phyloP scores from a whole-genome alignment of 306 rosid species.

The Corylus heterophylla region DNA sequence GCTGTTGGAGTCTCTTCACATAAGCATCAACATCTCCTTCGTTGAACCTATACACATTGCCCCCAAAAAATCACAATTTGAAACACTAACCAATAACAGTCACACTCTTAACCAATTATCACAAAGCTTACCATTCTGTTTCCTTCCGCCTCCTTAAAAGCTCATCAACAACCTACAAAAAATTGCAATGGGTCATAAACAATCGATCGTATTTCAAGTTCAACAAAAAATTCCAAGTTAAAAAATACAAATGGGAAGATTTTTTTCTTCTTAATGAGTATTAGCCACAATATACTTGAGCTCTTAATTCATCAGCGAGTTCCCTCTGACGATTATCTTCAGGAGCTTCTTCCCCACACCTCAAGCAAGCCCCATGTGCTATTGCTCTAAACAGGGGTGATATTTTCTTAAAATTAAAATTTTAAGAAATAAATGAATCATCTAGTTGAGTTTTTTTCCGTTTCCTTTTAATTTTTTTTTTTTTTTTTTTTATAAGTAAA shows the following conservation, averaged over 20 bases:
- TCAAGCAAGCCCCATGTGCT: conserved; percentile 86
- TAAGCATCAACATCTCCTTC: conserved; percentile 89
- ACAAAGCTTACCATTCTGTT: conserved; percentile 69
- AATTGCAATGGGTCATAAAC: background rate
- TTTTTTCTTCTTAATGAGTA: background rate
- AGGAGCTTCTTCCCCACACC: conserved; percentile 84
- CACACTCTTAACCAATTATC: background rate
- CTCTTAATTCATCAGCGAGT: conserved; percentile 90
- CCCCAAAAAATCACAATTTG: conserved; percentile 1
- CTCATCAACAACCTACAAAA: conserved; percentile 76
- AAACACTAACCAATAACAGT: conserved; percentile 3
- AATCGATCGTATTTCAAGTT: conserved; percentile 10
- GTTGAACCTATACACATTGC: conserved; percentile 54
- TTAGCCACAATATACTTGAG: conserved; percentile 50
- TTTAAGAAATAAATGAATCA: background rate
- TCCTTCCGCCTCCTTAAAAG: conserved; percentile 79
- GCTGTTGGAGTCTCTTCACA: conserved; percentile 65
- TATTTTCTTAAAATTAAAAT: background rate
- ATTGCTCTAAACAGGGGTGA: conserved; percentile 65
- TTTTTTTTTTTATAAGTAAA: too few species aligned
- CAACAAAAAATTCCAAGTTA: background rate
- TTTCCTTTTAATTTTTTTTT: too few species aligned
- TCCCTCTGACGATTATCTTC: conserved; percentile 75
- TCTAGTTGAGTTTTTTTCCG: background rate
- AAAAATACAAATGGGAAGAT: background rate